Base-by-base conservation (phyloP, 805 yeast genomes). In the Starmerella scarabaei region DNA sequence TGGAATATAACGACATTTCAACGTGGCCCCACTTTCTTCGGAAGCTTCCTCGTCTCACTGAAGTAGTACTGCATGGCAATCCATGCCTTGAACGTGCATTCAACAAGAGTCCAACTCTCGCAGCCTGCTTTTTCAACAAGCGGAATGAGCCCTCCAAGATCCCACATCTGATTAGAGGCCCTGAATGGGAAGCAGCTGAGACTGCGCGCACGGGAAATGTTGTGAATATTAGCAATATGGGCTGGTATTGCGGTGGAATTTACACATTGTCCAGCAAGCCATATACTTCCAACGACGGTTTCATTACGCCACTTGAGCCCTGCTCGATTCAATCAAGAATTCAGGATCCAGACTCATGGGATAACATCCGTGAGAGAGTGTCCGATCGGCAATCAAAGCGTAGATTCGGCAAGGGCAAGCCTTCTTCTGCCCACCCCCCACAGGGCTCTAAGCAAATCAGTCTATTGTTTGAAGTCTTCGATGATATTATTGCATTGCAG, bases 11-110 rank as follows among this genome's bases (percentile, higher is more conserved):
- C 31, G 32, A 24, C 8, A 41, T 47, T 14, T 30, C 44, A 11
- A 47, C 50, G 3, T 47, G 50, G 50, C 50, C 50, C 3, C 31
- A 41, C 24, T 47, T 47, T 18, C 39, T 47, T n/a, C 5, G 27
- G 4, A 16, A 38, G 6, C 28, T 37, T 5, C 36, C 40, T 1
- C 18, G 12, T 7, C 27, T 47, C 3, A 21, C 38, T 16, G n/a
- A 23, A n/a, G 34, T 44, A 2, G 21, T 29, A 3, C 35, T 47
- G 12, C 38, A 42, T 16, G 46, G 46, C 2, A 47, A 47, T 23
- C 50, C 50, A 18, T 47, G 50, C 17, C 26, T 47, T n/a, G 46
- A 41, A 20, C 33, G 36, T 23, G 43, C 45, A 3, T 38, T 39
- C 28, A n/a, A 19, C 26, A 47, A 47, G 15, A 47, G 50, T 30